Evolutionary conservation across 805 yeast species (phyloP), one percentile per base, ranked within the genome.

Genomic region (Kodamaea laetipori): DNA sequence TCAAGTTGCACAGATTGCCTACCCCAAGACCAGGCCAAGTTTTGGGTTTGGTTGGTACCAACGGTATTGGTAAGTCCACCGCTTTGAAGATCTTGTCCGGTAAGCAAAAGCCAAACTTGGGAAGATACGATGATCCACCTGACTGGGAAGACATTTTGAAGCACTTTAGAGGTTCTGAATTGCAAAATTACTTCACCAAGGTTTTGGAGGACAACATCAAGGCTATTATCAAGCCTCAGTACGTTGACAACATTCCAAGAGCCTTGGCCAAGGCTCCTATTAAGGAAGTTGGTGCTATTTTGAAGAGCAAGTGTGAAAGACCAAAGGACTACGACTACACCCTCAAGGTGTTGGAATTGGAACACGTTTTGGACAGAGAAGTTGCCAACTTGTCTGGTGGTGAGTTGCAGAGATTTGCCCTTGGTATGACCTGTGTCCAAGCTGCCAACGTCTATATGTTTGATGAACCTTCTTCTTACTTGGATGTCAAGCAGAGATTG

Each of bases 1-100:
- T 94, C 82, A 94, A 94, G 69, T 78, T 94, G 61, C 99, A 94
- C 67, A 81, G 99, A 68, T 77, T 94, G 59, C 99, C 99, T 18
- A 90, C 96, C 45, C 99, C 99, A 51, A 86, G 99, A 71, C 98
- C 99, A 2, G 98, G 98, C 48, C 99, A 94, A 72, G 99, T 94
- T 23, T 76, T 94, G 52, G 99, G 99, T 55, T 79, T 94, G 54
- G 99, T 94, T 40, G 99, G 99, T 60, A 88, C 97, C 48, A 94
- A 94, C 75, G 99, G 99, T 90, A 94, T 94, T 61, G 99, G 99
- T 60, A 94, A 94, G 66, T 86, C 96, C 9, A 94, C 99, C 13
- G 99, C 99, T 6, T 78, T 94, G 63, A 94, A 94, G 72, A 90
- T 94, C 60, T 78, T 94, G 55, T 95, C 97, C 12, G 99, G 98